phyloP scores from a whole-genome alignment of 2,329 filamentous ascomycete species.

The Sphaerulina populicola region DNA sequence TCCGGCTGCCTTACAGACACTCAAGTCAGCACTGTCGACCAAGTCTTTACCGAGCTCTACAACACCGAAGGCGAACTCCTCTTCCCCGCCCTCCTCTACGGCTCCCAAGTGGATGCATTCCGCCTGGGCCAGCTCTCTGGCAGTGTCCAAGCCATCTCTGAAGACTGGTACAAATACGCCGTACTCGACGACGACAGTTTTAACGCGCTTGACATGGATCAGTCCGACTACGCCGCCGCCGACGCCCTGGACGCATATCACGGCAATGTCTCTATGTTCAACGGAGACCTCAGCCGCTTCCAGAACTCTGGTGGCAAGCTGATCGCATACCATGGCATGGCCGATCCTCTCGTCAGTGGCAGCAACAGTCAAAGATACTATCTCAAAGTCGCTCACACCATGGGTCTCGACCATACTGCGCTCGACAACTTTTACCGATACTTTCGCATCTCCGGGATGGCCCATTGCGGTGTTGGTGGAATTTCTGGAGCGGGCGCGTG shows the following conservation, averaged over 20 bases:
- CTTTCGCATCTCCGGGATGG: conserved; percentile 48
- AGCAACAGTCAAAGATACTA: conserved; percentile 44
- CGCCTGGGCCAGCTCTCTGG: conserved; percentile 36
- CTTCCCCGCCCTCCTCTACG: conserved; percentile 46
- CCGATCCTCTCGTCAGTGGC: conserved; percentile 40
- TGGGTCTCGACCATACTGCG: conserved; percentile 34
- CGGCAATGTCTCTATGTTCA: conserved; percentile 36
- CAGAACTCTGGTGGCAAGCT: conserved; percentile 39
- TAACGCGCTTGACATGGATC: conserved; percentile 35
- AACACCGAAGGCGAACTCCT: conserved; percentile 40
- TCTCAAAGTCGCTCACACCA: conserved; percentile 37
- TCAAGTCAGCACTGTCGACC: conserved; percentile 40
- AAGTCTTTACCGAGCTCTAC: conserved; percentile 39
- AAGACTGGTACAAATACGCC: conserved; percentile 45
- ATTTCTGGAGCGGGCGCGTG: conserved; percentile 38
- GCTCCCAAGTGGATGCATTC: conserved; percentile 38
- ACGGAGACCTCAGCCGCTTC: conserved; percentile 36
- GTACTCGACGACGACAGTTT: conserved; percentile 41
- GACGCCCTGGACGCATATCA: conserved; percentile 34
- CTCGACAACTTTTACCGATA: conserved; percentile 39
- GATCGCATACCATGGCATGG: conserved; percentile 38
- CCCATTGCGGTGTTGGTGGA: conserved; percentile 43
- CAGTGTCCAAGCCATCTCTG: conserved; percentile 37
- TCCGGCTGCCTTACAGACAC: conserved; percentile 38
- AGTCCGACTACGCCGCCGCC: conserved; percentile 37